Percentiles rank a stretch among this genome's conserved stretches.
Conservation (phyloP, 2,329 filamentous ascomycete species). For the Geosmithia morbida region DNA sequence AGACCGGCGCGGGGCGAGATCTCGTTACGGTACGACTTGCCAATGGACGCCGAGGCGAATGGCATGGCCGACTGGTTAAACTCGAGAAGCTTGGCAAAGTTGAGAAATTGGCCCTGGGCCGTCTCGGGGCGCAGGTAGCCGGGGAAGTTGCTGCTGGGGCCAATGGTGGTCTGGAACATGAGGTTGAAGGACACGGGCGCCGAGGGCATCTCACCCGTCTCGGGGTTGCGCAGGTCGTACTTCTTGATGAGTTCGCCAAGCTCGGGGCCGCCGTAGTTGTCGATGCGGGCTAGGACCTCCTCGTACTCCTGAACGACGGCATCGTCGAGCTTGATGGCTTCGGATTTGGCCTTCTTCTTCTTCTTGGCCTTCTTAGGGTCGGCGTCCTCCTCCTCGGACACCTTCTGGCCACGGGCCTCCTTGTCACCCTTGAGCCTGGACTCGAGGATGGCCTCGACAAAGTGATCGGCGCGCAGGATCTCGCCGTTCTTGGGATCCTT, state of each 20-base stretch:
- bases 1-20: slow-evolving; percentile 89
- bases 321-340: slow-evolving; percentile 77
- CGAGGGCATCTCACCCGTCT: slow-evolving; percentile 59
- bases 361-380: slow-evolving; percentile 60
- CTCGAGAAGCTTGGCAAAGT: slow-evolving; percentile 90
- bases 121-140: slow-evolving; percentile 89
- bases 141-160: slow-evolving; percentile 73
- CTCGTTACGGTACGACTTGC: slow-evolving; percentile 96
- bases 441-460: slow-evolving; percentile 91
- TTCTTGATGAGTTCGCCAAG: slow-evolving; percentile 82
- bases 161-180: slow-evolving; percentile 96
- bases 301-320: slow-evolving; percentile 79
- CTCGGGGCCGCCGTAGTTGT: slow-evolving; percentile 83
- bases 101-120: slow-evolving; percentile 94
- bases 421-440: slow-evolving; percentile 77
- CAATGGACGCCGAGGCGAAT: slow-evolving; percentile 92
- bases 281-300: slow-evolving; percentile 79
- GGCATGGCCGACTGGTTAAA: slow-evolving; percentile 95
- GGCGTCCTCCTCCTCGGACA: slow-evolving; percentile 55
- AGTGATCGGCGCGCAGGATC: slow-evolving; percentile 89
- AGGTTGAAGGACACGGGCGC: slow-evolving; percentile 90
- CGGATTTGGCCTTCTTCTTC: slow-evolving; percentile 79
- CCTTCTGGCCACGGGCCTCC: slow-evolving; percentile 73
- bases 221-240: slow-evolving; percentile 80
- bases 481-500: slow-evolving; percentile 97